phyloP scores from a whole-genome alignment of 306 rosid species.

The Gastrolobium villosum region DNA sequence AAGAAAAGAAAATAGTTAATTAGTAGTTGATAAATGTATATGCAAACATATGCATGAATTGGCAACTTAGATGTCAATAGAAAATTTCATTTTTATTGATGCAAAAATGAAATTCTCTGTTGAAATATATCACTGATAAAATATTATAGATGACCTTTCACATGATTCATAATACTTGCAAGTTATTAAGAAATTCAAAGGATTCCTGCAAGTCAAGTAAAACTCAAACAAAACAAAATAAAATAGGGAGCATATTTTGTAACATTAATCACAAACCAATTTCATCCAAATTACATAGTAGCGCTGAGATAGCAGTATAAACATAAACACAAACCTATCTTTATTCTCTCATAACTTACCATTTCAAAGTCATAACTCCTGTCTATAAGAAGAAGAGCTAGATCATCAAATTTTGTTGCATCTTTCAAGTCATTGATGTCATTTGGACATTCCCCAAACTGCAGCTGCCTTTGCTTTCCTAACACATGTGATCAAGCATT shows the following conservation, averaged over 20 bases:
- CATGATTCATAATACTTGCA: too few species aligned
- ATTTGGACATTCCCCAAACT: conserved; percentile 93
- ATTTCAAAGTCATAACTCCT: conserved; percentile 95
- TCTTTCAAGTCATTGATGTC: conserved; percentile 96
- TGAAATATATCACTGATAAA: too few species aligned
- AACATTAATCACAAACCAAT: not conserved
- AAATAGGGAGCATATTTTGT: not conserved
- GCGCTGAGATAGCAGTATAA: not conserved
- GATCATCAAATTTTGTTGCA: conserved; percentile 90
- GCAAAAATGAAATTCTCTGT: too few species aligned
- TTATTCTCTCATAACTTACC: conserved; percentile 63
- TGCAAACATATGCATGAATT: not conserved
- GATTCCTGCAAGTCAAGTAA: conserved; percentile 76
- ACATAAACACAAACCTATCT: not conserved
- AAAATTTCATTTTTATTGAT: too few species aligned
- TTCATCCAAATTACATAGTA: not conserved
- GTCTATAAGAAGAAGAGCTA: conserved; percentile 93
- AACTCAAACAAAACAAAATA: too few species aligned
- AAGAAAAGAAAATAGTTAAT: not conserved
- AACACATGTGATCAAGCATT: conserved; percentile 42
- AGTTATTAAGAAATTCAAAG: conserved; percentile 91
- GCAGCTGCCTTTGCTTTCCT: conserved; percentile 94
- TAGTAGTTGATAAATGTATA: not conserved
- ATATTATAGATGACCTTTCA: too few species aligned
- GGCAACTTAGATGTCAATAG: too few species aligned